These are phyloP conservation scores for Physaria fendleri DNA, from an alignment of 345 rosid species.

Conservation along the genomic window DNA sequence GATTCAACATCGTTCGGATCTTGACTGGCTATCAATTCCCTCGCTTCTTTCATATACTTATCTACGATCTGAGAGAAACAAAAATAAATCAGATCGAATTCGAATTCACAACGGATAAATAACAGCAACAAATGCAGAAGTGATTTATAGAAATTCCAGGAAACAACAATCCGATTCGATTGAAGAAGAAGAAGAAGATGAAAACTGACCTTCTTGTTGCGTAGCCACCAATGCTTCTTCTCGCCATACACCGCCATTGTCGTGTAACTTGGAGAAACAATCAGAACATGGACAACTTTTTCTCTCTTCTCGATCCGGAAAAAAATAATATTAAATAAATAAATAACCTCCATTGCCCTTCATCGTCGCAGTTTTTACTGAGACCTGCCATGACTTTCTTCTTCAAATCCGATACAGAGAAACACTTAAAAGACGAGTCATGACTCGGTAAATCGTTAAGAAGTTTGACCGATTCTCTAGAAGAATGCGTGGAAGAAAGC, in stretches of 20 bases:
- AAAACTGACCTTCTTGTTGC: conserved; percentile 26
- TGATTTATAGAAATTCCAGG: too few species aligned
- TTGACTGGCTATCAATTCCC: conserved; percentile 52
- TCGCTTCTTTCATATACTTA: conserved; percentile 73
- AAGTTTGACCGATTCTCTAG: conserved; percentile 46
- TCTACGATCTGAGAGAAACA: conserved; percentile 48
- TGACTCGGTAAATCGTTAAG: conserved; percentile 40
- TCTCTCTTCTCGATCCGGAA: conserved; percentile 18
- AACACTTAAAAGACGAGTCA: conserved; percentile 68
- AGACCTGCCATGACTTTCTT: conserved; percentile 88
- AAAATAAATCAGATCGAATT: conserved; percentile 6
- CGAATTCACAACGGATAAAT: background rate
- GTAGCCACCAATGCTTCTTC: conserved; percentile 38
- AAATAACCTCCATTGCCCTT: conserved; percentile 89
- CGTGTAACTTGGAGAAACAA: conserved; percentile 1
- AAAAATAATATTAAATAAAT: background rate
- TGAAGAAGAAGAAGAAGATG: background rate
- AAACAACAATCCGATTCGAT: too few species aligned
- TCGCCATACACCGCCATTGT: conserved; percentile 30
- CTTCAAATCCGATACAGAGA: conserved; percentile 85
- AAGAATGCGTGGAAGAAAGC: conserved; percentile 22
- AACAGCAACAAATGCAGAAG: background rate
- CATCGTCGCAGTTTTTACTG: conserved; percentile 59
- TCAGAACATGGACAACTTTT: conserved; percentile 7
- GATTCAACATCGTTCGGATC: conserved; percentile 55